Conservation (phyloP, 305 asterid genomes). For the Coffea humblotiana region DNA sequence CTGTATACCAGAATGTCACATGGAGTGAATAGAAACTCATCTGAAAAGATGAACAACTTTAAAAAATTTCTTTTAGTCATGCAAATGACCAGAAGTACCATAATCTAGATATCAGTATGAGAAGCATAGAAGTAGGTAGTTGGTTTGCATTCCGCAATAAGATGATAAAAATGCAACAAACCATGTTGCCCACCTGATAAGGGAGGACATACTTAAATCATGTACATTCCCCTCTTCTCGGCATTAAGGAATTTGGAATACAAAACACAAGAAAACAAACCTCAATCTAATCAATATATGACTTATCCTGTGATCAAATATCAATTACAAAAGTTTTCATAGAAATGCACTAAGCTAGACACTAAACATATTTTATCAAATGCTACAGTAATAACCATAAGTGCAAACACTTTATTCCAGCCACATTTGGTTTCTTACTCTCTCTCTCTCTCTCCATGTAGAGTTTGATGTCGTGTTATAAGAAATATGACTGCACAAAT, state of each 20-base stretch:
- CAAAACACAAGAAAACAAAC: background rate
- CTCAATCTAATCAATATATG: too few relatives aligned
- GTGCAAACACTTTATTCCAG: background rate
- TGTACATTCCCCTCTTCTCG: too few relatives aligned
- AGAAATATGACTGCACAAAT: background rate
- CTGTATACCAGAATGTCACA: constrained; percentile 36
- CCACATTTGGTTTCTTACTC: background rate
- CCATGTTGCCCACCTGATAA: too few relatives aligned
- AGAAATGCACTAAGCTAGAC: background rate
- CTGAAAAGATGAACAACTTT: background rate
- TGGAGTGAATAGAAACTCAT: background rate
- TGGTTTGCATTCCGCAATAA: background rate
- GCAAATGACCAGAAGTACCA: background rate
- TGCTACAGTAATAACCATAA: background rate
- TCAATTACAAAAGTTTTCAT: background rate
- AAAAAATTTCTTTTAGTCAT: too few relatives aligned
- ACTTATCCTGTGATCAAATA: background rate
- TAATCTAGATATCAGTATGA: background rate
- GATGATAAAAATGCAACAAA: too few relatives aligned
- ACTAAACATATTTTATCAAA: too few relatives aligned
- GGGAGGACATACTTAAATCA: too few relatives aligned
- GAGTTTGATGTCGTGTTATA: background rate
- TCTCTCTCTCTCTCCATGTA: background rate
- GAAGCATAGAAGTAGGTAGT: background rate
- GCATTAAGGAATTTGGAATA: background rate